Base-by-base conservation (phyloP, 108 stramenopile genomes). In the Pelagomonas calceolata region DNA sequence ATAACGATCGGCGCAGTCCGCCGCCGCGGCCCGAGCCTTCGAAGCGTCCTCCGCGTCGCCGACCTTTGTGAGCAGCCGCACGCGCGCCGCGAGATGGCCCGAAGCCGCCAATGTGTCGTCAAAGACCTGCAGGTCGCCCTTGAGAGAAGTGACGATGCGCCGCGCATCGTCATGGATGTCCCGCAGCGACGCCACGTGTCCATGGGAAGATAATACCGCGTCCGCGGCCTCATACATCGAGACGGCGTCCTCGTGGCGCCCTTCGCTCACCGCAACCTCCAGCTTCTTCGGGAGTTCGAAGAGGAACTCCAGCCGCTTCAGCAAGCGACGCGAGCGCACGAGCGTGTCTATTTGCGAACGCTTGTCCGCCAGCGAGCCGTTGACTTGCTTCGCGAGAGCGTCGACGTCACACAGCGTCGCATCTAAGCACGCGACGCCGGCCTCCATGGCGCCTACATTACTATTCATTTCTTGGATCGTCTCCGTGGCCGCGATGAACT, bases 401-500 rank as follows among this genome's bases (percentile, higher is more conserved):
- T 68, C 71, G 37, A 84, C 76, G 33, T 76, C 66, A 12, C 76
- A 76, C 75, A 85, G 79, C 34, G 51, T 68, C 18, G 39, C 51
- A 21, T 44, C 39, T 10, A 86, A 64, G 29, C 75, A 65, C 32
- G 60, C 60, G 69, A 85, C 76, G 63, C 84, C 83, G 30, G 39
- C 63, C 70, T 84, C 85, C 69, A 85, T 85, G 43, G 35, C 82
- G 70, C 76, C 78, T 32, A 85, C 84, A 64, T 82, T 81, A 64
- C 66, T 74, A 45, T 81, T 76, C 85, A 86, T 84, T 39, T 80
- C 77, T 64, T 90, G 85, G 70, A 99, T 94, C 60, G 96, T 96
- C 78, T 97, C 96, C 5, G 98, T 97, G 36, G 96, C 98, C 70
- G 86, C 87, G 70, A 99, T 96, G 78, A 99, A 99, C 70, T 96